These are phyloP conservation scores for Dictyostelium citrinum DNA, from an alignment of 78 protist genomes.

Conservation along the genomic window DNA sequence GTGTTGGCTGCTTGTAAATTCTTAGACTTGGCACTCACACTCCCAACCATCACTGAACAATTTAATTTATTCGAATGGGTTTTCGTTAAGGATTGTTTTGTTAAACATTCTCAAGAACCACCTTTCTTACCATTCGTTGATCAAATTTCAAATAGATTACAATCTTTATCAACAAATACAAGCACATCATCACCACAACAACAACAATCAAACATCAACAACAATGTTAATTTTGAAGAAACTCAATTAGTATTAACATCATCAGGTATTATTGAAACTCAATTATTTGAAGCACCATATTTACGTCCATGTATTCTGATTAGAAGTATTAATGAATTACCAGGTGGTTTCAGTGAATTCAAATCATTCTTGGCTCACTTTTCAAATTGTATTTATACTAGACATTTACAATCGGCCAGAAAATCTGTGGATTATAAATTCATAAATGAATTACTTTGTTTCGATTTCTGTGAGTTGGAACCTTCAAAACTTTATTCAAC, in stretches of 20 bases:
- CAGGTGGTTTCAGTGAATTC: conserved; percentile 42
- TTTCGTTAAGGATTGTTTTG: conserved; percentile 53
- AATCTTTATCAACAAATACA: background rate
- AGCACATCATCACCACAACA: background rate
- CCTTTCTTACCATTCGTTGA: conserved; percentile 51
- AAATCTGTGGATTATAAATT: conserved; percentile 53
- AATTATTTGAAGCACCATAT: background rate
- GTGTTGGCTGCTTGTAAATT: conserved; percentile 63
- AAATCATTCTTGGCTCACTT: conserved; percentile 46
- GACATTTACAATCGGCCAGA: conserved; percentile 10
- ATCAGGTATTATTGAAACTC: conserved; percentile 13
- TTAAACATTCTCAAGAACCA: conserved; percentile 45
- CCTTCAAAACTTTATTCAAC: conserved; percentile 8
- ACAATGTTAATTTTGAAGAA: background rate
- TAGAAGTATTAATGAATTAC: conserved; percentile 22
- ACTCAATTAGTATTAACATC: conserved; percentile 7
- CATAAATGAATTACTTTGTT: conserved; percentile 42
- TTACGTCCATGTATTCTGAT: conserved; percentile 64
- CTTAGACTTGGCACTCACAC: conserved; percentile 44
- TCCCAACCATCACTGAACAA: conserved; percentile 67
- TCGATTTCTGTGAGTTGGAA: conserved; percentile 60
- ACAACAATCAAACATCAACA: background rate
- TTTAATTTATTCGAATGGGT: conserved; percentile 69
- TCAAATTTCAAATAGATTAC: conserved; percentile 1
- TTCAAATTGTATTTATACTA: conserved; percentile 22